Base-by-base conservation (phyloP, 2,329 filamentous ascomycete genomes). In the Penicillium sp. region DNA sequence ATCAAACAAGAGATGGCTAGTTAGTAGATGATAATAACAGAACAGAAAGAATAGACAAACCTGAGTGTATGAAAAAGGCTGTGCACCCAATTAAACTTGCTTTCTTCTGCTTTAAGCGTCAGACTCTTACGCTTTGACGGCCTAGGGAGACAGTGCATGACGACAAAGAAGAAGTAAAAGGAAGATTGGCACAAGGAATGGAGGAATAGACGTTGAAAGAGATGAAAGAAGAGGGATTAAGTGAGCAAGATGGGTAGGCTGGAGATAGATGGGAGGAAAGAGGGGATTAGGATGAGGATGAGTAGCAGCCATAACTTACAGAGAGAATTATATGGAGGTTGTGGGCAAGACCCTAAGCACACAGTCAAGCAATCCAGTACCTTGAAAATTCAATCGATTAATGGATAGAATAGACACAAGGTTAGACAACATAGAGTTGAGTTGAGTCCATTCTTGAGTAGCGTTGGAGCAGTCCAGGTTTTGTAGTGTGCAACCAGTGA, bases 91-190 rank as follows among this genome's bases (percentile, higher is more conserved):
- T 21, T 24, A n/a, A 23, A 9, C 28, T 28, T 53, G 7, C 20
- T 30, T 20, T 53, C 33, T 47, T 23, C 51, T 53, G 42, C 28
- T 30, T 47, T 47, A 20, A 42, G 28, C 20, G 51, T 53, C 35
- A 53, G 51, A 23, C 30, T 35, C n/a, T 5, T 9, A 9, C 11
- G 21, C 18, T 16, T 53, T 18, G 28, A 47, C 38, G 42, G 51
- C 9, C 8, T 53, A n/a, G 14, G 33, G 7, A 53, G 42, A 18
- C 42, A 47, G 35, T 28, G 21, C 51, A 47, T 53, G 42, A 20
- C 26, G 51, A 35, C 23, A 21, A 20, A 18, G 20, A 20, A 16
- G 33, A 20, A 7, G n/a, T n/a, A n/a, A 18, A 38, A 33, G 8
- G 38, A 23, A 20, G 11, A 24, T 24, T 26, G 21, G 47, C 6